Evolutionary conservation across 2,329 filamentous ascomycete species (phyloP), one percentile per base, ranked within the genome.

Genomic region (Eurotiales sp.): DNA sequence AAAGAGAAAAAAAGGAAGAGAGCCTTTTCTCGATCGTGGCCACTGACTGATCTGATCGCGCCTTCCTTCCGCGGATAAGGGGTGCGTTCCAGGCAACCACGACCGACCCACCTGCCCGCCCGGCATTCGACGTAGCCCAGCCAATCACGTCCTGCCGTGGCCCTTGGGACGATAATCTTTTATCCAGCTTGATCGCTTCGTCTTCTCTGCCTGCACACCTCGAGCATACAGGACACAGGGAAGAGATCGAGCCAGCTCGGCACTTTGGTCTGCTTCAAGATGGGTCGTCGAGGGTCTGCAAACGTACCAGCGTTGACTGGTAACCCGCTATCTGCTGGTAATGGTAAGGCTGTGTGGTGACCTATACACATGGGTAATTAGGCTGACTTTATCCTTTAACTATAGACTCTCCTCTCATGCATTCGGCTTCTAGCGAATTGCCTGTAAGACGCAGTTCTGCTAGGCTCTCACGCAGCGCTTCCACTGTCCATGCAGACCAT

Each of bases 361-460:
- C n/a, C n/a, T n/a, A n/a, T n/a, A n/a, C n/a, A n/a, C n/a, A n/a
- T n/a, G n/a, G n/a, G n/a, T n/a, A n/a, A n/a, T n/a, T n/a, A n/a
- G n/a, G n/a, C n/a, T n/a, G n/a, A n/a, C n/a, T n/a, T n/a, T n/a
- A n/a, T n/a, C n/a, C 46, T 21, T 19, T 30, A n/a, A 21, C 19
- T 29, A 15, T 21, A 49, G 50, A 15, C 19, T 14, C 19, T 43
- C 7, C 37, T 22, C 34, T 25, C 14, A 40, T 22, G 21, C 32
- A 32, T 19, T 8, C 22, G n/a, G 6, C 29, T 22, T 14, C 34
- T n/a, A 5, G 40, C 19, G 22, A 22, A 25, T 32, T 44, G 14
- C 21, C 51, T 2, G 51, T 58, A 12, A 57, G 60, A 52, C 62
- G 62, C 32, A 62, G 55, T 37, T 64, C 62, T 23, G 39, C 52